A percentile compares a stretch with the other conserved stretches of the same genome.
Conservation (phyloP, 2,329 filamentous ascomycete species). For the Verticillium zaregamsianum region DNA sequence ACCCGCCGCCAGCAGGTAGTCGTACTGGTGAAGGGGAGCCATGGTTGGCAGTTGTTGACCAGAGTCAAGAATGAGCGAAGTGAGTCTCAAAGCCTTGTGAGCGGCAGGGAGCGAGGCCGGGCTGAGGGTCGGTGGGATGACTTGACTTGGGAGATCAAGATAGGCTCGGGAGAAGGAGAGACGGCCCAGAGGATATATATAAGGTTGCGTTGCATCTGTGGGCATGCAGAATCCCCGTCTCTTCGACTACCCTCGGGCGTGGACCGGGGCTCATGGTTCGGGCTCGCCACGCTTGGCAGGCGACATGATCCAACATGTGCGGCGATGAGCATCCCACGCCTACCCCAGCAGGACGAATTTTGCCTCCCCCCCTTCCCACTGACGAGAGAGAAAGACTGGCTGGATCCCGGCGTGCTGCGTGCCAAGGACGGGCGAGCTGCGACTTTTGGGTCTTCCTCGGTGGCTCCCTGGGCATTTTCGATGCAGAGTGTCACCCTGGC, state of each 20-base stretch:
- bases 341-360: background rate
- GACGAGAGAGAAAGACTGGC: background rate
- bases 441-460: background rate
- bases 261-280: background rate
- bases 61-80: background rate
- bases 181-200: background rate
- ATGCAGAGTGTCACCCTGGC: background rate
- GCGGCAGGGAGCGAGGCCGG: background rate
- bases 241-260: no score
- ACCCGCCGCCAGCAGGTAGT: slow-evolving; percentile 61
- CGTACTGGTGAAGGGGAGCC: slow-evolving; percentile 43
- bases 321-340: background rate
- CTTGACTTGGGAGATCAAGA: background rate
- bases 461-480: background rate
- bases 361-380: background rate
- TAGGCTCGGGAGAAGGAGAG: background rate
- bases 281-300: background rate
- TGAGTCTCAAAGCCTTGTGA: background rate
- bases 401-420: background rate
- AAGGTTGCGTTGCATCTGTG: background rate
- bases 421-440: background rate
- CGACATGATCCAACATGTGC: background rate
- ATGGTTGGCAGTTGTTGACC: background rate
- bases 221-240: background rate
- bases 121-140: background rate